These are phyloP conservation scores for Starmera caribaea DNA, from an alignment of 805 yeast species.

Conservation along the genomic window DNA sequence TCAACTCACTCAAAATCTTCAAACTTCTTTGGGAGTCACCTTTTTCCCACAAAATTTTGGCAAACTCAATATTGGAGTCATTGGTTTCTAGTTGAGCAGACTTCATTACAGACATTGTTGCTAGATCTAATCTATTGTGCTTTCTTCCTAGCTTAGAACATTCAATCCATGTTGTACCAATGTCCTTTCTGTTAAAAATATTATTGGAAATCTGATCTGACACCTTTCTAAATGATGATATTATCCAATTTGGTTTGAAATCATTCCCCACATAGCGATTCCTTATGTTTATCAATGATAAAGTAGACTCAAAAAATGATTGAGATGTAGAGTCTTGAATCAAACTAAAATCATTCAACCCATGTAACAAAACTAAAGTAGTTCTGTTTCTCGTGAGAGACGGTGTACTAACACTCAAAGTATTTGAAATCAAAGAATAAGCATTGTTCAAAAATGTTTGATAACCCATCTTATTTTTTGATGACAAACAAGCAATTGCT, in stretches of 20 bases:
- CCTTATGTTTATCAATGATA: slow-evolving; percentile 12
- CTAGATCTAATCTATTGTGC: slow-evolving; percentile 59
- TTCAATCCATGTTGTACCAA: slow-evolving; percentile 44
- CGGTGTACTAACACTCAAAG: slow-evolving; percentile 39
- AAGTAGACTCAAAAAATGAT: slow-evolving; percentile 7
- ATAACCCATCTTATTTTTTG: slow-evolving; percentile 24
- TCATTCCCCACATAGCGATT: slow-evolving; percentile 33
- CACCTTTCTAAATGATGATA: slow-evolving; percentile 51
- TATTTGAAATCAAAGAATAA: slow-evolving; percentile 48
- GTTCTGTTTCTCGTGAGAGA: slow-evolving; percentile 42
- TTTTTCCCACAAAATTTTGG: slow-evolving; percentile 79
- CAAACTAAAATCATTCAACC: slow-evolving; percentile 46
- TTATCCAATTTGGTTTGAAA: slow-evolving; percentile 49
- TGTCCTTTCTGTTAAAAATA: slow-evolving; percentile 17
- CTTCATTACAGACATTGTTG: slow-evolving; percentile 56
- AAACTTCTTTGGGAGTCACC: slow-evolving; percentile 85
- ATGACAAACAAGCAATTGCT: slow-evolving; percentile 33
- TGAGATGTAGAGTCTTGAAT: slow-evolving; percentile 19
- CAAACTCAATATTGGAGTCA: slow-evolving; percentile 61
- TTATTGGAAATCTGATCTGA: slow-evolving; percentile 23
- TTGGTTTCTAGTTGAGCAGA: slow-evolving; percentile 30
- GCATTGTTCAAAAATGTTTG: slow-evolving; percentile 36
- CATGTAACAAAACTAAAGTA: slow-evolving; percentile 45
- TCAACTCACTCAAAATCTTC: slow-evolving; percentile 41
- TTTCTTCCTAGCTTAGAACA: slow-evolving; percentile 60